A percentile compares a stretch with the other conserved stretches of the same genome.
Conservation (phyloP, 441 rosid species). For the Erodium texanum region DNA sequence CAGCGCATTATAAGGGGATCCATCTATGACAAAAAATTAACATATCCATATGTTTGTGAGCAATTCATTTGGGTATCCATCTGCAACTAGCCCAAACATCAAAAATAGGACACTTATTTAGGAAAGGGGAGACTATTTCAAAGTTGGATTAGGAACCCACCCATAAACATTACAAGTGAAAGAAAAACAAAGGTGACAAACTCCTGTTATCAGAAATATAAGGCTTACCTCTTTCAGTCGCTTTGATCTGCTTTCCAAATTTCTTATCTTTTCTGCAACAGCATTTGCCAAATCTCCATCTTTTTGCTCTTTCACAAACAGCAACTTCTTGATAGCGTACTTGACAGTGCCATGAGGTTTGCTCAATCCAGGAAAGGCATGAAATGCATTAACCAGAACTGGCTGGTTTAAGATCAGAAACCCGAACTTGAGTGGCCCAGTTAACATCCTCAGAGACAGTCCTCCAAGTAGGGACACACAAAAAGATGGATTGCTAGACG, state of each 20-base stretch:
- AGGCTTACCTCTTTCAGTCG: slow-evolving; percentile 59
- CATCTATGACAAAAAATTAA: too few species aligned
- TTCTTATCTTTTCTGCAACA: slow-evolving; percentile 32
- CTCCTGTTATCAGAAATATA: neutral
- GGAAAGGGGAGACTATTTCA: too few species aligned
- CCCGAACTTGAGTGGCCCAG: slow-evolving; percentile 40
- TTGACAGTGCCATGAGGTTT: slow-evolving; percentile 80
- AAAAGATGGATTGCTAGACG: slow-evolving; percentile 31
- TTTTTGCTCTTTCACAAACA: slow-evolving; percentile 28
- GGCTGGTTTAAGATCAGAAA: slow-evolving; percentile 48
- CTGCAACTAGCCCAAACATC: too few species aligned
- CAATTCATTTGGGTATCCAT: too few species aligned
- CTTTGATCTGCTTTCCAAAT: slow-evolving; percentile 40
- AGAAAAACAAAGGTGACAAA: neutral
- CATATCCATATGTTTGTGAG: too few species aligned
- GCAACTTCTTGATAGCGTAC: slow-evolving; percentile 70
- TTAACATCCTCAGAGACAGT: slow-evolving; percentile 32
- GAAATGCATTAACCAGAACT: slow-evolving; percentile 32
- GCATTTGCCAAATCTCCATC: slow-evolving; percentile 17
- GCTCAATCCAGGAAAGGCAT: slow-evolving; percentile 50
- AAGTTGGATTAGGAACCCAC: too few species aligned
- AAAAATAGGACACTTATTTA: too few species aligned
- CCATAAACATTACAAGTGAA: neutral
- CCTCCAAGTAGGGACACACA: slow-evolving; percentile 36
- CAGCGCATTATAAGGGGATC: too few species aligned